Base-by-base conservation (phyloP, 768 basidiomycete species). In the Tricholoma flavovirens region DNA sequence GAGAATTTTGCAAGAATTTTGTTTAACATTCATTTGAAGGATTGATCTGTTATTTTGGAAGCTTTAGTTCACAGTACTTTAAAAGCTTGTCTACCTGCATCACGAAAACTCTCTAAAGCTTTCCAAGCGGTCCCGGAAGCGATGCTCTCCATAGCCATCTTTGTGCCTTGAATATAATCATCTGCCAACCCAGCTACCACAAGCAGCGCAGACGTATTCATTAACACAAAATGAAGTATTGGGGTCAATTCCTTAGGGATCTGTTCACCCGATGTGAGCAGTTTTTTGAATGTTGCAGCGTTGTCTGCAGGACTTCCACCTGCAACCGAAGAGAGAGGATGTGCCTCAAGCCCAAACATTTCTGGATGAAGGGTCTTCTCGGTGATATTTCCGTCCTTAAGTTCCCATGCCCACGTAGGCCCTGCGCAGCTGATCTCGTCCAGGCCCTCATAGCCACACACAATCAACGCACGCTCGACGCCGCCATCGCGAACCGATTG, bases 381-480 rank as follows among this genome's bases (percentile, higher is more conserved):
- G 0, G 77, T 81, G 64, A 97, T 84, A 33, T 71, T 62, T 33
- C 87, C 90, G 21, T 90, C 75, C 42, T 77, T 77, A 59, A 96
- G 81, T 56, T 88, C 85, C 95, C 93, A 90, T 33, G 81, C 87
- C 71, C 80, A 80, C 8, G 94, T 95, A 12, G 87, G 83, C 1
- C 96, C 97, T 0, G 92, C 94, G 62, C 92, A 94, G 68, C 89
- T 92, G 67, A 99, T 92, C 76, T 98, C 96, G 71, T 98, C 96
- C 40, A 99, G 76, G 1, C 83, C 83, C 67, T 98, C 97, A 35
- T 81, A 83, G 1, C 96, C 96, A 63, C 94, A 98, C 0, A 99
- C 96, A 19, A 99, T 93, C 55, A 95, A 73, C 0, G 93, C 96
- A 32, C 90, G 82, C 62, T 83, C 74, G 7, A 96, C 90, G 14